These are phyloP conservation scores for Ramaria rubella DNA, from an alignment of 768 basidiomycete genomes.

Conservation along the genomic window DNA sequence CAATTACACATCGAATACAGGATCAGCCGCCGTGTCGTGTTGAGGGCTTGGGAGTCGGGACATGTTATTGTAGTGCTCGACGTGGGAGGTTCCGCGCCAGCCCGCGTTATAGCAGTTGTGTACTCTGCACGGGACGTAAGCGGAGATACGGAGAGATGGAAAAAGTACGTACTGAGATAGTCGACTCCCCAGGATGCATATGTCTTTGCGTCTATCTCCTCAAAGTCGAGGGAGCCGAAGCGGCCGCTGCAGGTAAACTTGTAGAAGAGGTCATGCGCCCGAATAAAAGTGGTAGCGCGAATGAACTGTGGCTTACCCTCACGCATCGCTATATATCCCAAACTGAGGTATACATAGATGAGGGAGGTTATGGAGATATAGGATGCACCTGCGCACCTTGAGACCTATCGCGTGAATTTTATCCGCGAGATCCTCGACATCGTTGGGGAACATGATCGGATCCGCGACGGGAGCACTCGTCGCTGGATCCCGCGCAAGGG, in stretches of 20 bases:
- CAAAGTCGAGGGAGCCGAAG: slow-evolving; percentile 35
- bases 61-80: slow-evolving; percentile 33
- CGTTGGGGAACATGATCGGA: slow-evolving; percentile 26
- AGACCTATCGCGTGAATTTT: slow-evolving; percentile 29
- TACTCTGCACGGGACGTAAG: slow-evolving; percentile 23
- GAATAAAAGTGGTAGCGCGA: not conserved
- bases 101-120: slow-evolving; percentile 37
- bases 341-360: not conserved
- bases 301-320: not conserved
- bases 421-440: slow-evolving; percentile 25
- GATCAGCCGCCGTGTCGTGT: slow-evolving; percentile 33
- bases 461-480: slow-evolving; percentile 28
- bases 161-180: slow-evolving; percentile 29
- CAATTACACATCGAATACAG: slow-evolving; percentile 36
- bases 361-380: not conserved
- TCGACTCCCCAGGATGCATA: slow-evolving; percentile 36
- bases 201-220: slow-evolving; percentile 35
- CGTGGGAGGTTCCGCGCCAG: slow-evolving; percentile 27
- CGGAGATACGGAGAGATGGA: no score
- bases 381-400: no score
- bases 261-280: no score
- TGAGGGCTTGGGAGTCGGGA: slow-evolving; percentile 31
- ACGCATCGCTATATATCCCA: slow-evolving; percentile 9
- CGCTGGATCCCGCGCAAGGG: slow-evolving; percentile 19
- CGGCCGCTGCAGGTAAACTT: slow-evolving; percentile 31